Evolutionary conservation across 768 basidiomycete genomes (phyloP), one percentile per base, ranked within the genome.

Genomic region (Mycena sanguinolenta): DNA sequence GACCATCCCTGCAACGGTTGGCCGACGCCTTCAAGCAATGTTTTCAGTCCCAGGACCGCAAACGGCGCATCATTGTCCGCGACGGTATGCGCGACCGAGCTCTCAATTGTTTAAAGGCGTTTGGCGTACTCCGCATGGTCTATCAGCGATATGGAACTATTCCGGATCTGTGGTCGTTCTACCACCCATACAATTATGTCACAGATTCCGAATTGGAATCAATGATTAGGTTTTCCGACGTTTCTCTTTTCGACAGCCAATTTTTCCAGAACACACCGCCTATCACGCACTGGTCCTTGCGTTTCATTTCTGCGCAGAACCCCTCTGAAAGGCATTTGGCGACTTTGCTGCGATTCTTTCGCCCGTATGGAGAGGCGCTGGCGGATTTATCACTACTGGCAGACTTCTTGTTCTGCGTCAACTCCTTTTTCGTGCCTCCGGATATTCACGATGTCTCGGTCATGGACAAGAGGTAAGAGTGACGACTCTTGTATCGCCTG

Each of bases 271-370:
- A 32, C 14, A 34, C 38, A 17, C 14, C 38, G 19, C 60, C 46
- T 13, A 25, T 63, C 25, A 63, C 61, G 0, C 61, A 52, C 2
- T 63, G 61, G 61, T 23, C 61, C 9, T 36, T 63, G 9, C 61
- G 61, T 17, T 63, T 63, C 25, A 63, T 63, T 38, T 36, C 50
- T 13, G 34, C 23, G 13, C 61, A 52, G 19, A 13, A 27, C 4
- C 36, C 19, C 32, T 16, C 61, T 1, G 23, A 63, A 23, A 46
- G 6, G 14, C 9, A 28, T 34, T 38, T 53, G 25, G 21, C 12
- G 4, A 63, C 16, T 36, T 1, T 63, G 4, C 61, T 63, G 23
- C 16, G 25, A 2, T 19, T 25, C 34, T 63, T 63, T 52, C 14
- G 25, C 2, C 50, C 61, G 2, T 34, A 52, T 9, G 25, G 38